These are phyloP conservation scores for Nemania sp. DNA, from an alignment of 2,329 filamentous ascomycete species.

Conservation along the genomic window DNA sequence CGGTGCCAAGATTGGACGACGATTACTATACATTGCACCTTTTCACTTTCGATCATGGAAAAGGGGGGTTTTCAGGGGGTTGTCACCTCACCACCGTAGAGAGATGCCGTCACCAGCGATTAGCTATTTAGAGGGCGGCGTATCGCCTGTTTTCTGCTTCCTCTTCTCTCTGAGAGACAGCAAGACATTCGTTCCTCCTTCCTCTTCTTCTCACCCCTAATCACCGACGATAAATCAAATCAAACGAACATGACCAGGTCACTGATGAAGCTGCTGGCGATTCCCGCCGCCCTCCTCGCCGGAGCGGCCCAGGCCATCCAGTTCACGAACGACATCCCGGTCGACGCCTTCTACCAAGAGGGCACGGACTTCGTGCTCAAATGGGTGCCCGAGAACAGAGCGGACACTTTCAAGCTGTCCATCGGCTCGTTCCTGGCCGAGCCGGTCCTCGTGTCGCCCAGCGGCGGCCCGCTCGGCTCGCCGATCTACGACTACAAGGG, in stretches of 20 bases:
- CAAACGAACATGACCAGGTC: neutral
- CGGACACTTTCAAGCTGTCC: conserved; percentile 3
- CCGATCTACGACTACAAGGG: neutral
- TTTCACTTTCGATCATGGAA: neutral
- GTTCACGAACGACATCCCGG: conserved; percentile 9
- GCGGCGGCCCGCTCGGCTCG: neutral
- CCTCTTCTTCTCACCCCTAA: no score
- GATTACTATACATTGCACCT: neutral
- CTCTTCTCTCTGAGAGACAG: no score
- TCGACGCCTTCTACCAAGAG: conserved; percentile 1
- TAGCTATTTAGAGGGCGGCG: no score
- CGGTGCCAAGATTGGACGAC: neutral
- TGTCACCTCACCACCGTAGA: no score
- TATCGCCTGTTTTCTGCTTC: no score
- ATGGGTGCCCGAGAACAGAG: neutral
- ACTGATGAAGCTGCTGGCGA: conserved; percentile 4
- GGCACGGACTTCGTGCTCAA: conserved; percentile 4
- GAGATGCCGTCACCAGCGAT: no score
- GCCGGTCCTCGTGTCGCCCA: neutral
- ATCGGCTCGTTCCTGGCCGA: neutral
- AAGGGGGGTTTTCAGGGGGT: no score
- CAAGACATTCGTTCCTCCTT: no score
- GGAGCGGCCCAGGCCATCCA: conserved; percentile 1
- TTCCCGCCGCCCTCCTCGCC: conserved; percentile 4
- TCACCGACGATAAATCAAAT: neutral